Percentiles rank a stretch among this genome's conserved stretches.
Conservation (phyloP, 768 basidiomycete species). For the Paxillus rubicundulus region DNA sequence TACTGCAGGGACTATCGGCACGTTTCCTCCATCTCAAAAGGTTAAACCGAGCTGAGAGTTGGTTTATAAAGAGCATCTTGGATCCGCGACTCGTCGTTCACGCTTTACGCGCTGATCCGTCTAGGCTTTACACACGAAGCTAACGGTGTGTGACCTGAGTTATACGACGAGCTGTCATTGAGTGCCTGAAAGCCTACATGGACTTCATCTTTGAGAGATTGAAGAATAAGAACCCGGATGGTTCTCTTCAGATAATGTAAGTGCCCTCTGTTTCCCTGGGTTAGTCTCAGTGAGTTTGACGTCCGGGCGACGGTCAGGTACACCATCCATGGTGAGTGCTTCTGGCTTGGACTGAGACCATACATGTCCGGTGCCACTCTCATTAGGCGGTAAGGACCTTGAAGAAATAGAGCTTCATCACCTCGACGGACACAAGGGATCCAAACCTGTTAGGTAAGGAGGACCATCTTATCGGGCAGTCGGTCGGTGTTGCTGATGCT, state of each 20-base stretch:
- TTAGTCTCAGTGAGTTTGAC: neutral
- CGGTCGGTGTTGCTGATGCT: constrained; percentile 2
- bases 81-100: constrained; percentile 97
- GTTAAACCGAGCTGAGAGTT: neutral
- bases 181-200: constrained; percentile 61
- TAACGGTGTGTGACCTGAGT: constrained; percentile 50
- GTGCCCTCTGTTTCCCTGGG: neutral
- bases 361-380: neutral
- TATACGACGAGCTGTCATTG: neutral
- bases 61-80: constrained; percentile 59
- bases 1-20: constrained; percentile 61
- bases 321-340: constrained; percentile 75
- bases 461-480: neutral
- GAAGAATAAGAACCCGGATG: constrained; percentile 82
- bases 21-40: neutral
- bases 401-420: constrained; percentile 83
- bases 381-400: constrained; percentile 67
- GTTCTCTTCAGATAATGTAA: constrained; percentile 90
- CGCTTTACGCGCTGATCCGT: constrained; percentile 89
- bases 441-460: constrained; percentile 67
- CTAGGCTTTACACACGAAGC: constrained; percentile 94
- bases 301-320: constrained; percentile 40
- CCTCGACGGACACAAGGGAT: constrained; percentile 85
- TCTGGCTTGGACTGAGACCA: neutral
- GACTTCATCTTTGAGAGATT: constrained; percentile 87